Evolutionary conservation across 495 filamentous ascomycete species (phyloP), one percentile per base, ranked within the genome.

Genomic region (Daldinia grandis): DNA sequence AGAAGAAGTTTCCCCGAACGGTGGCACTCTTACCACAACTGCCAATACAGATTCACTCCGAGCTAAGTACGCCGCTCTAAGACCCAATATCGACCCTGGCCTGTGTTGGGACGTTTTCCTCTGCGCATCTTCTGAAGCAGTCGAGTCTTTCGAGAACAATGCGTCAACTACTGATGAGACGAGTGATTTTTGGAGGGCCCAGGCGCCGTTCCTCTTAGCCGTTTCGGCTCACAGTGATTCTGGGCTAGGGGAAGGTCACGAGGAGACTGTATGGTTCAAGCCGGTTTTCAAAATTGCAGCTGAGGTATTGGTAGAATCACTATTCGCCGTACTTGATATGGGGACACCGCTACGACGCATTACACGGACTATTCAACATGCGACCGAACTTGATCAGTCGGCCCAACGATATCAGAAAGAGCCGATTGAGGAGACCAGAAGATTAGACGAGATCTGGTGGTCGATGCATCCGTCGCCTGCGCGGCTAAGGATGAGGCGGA

Each of bases 401-500:
- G 7, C 0, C 10, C 31, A 38, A 9, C 7, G 35, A 14, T 6
- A 0, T 9, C 15, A 57, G n/a, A 6, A n/a, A 8, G 14, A 53
- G 49, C 3, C 4, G 7, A 9, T 19, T 19, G 17, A 24, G 3
- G 17, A 24, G 30, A 15, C 4, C 6, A 15, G 21, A 14, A 19
- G 3, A 0, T 25, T 38, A 7, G 54, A 57, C 24, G 54, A 57
- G 1, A 57, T 57, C 5, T 57, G 54, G 31, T 57, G 54, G 54
- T 57, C 54, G 31, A 38, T 57, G 33, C 54, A 57, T 57, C 31
- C 54, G 31, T 57, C 54, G 0, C 54, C 54, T 38, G 54, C 30
- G 8, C 28, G 33, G 15, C 17, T 57, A 31, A 35, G 54, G 33
- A 57, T 30, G 54, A 57, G 54, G 30, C n/a, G 54, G 50, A 35